Evolutionary conservation across 2,329 filamentous ascomycete genomes (phyloP), one percentile per base, ranked within the genome.

Genomic region (Aspergillus fructus): DNA sequence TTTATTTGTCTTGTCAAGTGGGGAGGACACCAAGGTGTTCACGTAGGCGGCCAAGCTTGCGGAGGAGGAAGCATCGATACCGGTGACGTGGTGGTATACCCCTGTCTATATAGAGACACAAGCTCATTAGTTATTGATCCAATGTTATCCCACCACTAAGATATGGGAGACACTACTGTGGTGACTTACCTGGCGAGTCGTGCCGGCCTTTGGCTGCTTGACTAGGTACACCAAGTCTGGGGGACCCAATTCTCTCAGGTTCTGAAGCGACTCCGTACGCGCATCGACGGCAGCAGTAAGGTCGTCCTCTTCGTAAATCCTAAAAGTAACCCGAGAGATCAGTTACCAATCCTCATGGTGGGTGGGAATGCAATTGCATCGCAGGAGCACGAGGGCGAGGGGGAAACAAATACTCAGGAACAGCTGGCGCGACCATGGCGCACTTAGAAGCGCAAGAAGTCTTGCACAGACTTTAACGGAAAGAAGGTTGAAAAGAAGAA

Each of bases 21-120:
- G 90, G 63, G 89, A 89, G 77, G 97, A 96, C 46, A 93, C 97
- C 59, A 99, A 83, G 40, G 93, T 97, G 76, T 97, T 99, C 78
- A 99, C 96, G 77, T 99, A 99, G 66, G 94, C 94, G 41, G 94
- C 94, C 59, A 99, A 80, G 77, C 93, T 97, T 58, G 94, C 94
- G 9, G 94, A 97, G 6, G 94, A 97, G 2, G 94, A 99, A 49
- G 94, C 94, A 78, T 99, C 94, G 71, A 97, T 88, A 60, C 94
- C 94, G 40, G 92, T 96, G 66, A 97, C 93, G 86, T 99, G 94
- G 75, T 99, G 94, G 74, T 99, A 99, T 55, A 97, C 88, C 59
- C 94, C 94, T 60, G 87, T 88, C 90, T 97, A 67, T 21, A 61
- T 61, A 27, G 30, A 56, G 57, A 41, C n/a, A 41, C 27, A 58